These are phyloP conservation scores for Ormosia emarginata DNA, from an alignment of 306 rosid species.

Conservation along the genomic window DNA sequence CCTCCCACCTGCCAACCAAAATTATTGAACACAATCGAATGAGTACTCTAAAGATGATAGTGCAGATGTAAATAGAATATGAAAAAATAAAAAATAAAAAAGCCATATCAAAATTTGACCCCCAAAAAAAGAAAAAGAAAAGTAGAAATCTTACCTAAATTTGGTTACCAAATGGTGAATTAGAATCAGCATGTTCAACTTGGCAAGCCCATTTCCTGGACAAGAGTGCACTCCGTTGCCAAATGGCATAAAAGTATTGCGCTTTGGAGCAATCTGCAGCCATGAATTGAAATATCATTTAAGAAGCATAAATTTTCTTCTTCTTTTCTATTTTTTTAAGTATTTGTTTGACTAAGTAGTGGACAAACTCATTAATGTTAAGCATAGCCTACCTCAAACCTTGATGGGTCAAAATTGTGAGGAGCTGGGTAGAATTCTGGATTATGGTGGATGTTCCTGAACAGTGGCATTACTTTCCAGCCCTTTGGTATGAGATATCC, in stretches of 20 bases:
- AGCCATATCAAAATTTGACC: neutral
- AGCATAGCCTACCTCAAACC: constrained; percentile 66
- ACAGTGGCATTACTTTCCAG: constrained; percentile 98
- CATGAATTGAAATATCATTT: neutral
- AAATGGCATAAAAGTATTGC: constrained; percentile 87
- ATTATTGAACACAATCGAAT: neutral
- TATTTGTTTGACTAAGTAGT: constrained; percentile 1
- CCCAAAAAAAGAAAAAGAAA: neutral
- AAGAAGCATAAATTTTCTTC: neutral
- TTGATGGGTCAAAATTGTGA: constrained; percentile 77
- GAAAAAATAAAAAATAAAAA: neutral
- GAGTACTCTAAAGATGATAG: neutral
- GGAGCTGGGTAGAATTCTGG: constrained; percentile 72
- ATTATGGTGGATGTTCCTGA: constrained; percentile 87
- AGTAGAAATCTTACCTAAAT: constrained; percentile 48
- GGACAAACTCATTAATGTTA: neutral
- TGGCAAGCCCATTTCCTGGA: constrained; percentile 93
- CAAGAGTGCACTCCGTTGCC: constrained; percentile 87
- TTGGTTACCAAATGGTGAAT: constrained; percentile 73
- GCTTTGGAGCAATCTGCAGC: constrained; percentile 58
- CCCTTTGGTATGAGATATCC: constrained; percentile 95
- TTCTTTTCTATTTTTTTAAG: neutral
- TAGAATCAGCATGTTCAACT: constrained; percentile 64
- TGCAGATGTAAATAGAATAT: neutral
- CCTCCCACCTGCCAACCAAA: constrained; percentile 74